A percentile compares a stretch with the other conserved stretches of the same genome.
These are phyloP conservation scores for Citrus hindsii DNA, from an alignment of 345 rosid species.

Conservation along the genomic window DNA sequence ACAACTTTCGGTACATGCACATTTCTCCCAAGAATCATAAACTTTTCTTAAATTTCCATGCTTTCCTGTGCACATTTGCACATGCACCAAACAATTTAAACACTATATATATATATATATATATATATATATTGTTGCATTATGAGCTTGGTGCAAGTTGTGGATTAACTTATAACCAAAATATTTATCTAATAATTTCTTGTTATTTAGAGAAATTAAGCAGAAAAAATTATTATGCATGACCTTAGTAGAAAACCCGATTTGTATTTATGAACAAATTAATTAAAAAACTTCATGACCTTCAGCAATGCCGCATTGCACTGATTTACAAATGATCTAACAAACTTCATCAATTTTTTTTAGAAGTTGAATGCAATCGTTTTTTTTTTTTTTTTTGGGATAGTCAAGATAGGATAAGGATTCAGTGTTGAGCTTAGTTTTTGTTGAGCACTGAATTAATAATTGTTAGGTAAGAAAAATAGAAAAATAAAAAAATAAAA, in stretches of 20 bases:
- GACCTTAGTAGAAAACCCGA: neutral
- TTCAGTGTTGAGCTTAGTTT: too few relatives aligned
- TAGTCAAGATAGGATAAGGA: neutral
- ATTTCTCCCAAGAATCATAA: neutral
- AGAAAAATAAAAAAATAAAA: too few relatives aligned
- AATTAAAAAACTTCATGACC: too few relatives aligned
- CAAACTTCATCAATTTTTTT: too few relatives aligned
- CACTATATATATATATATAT: neutral
- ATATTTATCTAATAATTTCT: neutral
- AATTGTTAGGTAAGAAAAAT: too few relatives aligned
- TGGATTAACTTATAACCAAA: neutral
- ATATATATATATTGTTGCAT: neutral
- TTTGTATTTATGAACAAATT: too few relatives aligned
- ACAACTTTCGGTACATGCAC: constrained; percentile 10
- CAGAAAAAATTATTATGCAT: neutral
- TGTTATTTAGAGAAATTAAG: neutral
- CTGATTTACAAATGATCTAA: neutral
- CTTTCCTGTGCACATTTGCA: constrained; percentile 14
- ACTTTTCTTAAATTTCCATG: constrained; percentile 3
- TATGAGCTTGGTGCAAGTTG: constrained; percentile 10
- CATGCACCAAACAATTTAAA: constrained; percentile 19
- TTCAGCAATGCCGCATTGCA: too few relatives aligned
- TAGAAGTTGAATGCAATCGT: neutral
- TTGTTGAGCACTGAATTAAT: too few relatives aligned
- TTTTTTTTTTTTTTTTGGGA: too few relatives aligned